Evolutionary conservation across 768 basidiomycete genomes (phyloP).

Genomic region (Hygrocybe coccinea): DNA sequence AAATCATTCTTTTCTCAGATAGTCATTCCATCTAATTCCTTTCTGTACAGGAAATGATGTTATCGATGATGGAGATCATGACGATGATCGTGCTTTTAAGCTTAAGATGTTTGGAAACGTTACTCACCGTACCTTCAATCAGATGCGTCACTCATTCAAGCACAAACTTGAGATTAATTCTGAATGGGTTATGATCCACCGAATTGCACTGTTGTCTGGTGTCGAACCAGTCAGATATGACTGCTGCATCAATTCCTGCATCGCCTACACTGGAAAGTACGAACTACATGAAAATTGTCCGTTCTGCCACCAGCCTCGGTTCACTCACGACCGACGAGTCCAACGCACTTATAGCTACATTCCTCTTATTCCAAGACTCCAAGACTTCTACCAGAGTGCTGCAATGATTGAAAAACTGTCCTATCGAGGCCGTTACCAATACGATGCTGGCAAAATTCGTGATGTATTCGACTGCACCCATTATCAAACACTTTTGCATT

Average conservation of each 20-base stretch:
- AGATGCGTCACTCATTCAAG: conserved; percentile 24
- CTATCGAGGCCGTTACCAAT: conserved; percentile 13
- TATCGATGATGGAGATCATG: conserved; percentile 20
- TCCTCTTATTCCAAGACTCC: conserved; percentile 28
- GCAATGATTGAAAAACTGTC: conserved; percentile 8
- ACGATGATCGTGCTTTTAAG: conserved; percentile 27
- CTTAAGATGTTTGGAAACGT: conserved; percentile 25
- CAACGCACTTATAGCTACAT: conserved; percentile 27
- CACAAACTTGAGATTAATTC: conserved; percentile 24
- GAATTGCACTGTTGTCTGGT: conserved; percentile 22
- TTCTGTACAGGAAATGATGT: conserved; percentile 14
- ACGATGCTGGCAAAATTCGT: conserved; percentile 15
- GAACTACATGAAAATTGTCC: conserved; percentile 12
- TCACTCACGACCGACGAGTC: too few relatives aligned
- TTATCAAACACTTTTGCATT: conserved; percentile 24
- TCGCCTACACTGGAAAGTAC: conserved; percentile 27
- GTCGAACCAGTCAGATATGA: conserved; percentile 23
- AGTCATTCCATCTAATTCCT: too few relatives aligned
- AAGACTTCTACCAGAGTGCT: conserved; percentile 15
- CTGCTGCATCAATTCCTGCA: conserved; percentile 34
- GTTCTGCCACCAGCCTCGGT: conserved; percentile 18
- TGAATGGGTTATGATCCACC: conserved; percentile 22
- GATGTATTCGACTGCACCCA: conserved; percentile 35
- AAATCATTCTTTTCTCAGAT: too few relatives aligned
- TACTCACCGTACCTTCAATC: conserved; percentile 18